These are phyloP conservation scores for Trifolium dubium DNA, from an alignment of 306 rosid genomes.

Conservation along the genomic window DNA sequence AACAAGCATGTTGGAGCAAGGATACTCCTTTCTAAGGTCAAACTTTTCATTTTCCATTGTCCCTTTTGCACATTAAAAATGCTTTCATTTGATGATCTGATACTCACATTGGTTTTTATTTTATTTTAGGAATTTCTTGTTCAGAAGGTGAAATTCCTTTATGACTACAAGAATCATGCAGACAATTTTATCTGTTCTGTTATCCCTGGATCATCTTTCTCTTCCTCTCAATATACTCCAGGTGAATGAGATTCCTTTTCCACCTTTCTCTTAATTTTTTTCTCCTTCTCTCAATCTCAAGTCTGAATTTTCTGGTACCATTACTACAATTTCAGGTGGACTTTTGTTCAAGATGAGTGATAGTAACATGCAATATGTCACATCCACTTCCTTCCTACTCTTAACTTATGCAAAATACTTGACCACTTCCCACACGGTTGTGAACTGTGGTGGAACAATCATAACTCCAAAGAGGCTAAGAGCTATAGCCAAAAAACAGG, in stretches of 20 bases:
- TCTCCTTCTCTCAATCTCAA: neutral
- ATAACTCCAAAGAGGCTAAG: slow-evolving; percentile 70
- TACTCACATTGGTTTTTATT: neutral
- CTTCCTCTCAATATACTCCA: slow-evolving; percentile 78
- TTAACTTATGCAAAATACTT: slow-evolving; percentile 85
- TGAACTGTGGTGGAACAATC: slow-evolving; percentile 67
- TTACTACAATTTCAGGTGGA: slow-evolving; percentile 68
- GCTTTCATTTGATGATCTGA: neutral
- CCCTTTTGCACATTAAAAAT: neutral
- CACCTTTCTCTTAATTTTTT: neutral
- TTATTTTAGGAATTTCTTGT: slow-evolving; percentile 75
- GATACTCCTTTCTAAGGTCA: slow-evolving; percentile 90
- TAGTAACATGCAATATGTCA: slow-evolving; percentile 91
- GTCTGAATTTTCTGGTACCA: slow-evolving; percentile 33
- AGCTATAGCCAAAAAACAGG: slow-evolving; percentile 83
- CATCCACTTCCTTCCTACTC: slow-evolving; percentile 86
- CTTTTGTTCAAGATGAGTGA: slow-evolving; percentile 87
- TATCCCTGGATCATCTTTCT: slow-evolving; percentile 62
- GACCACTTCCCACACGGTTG: slow-evolving; percentile 64
- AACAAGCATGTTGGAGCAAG: slow-evolving; percentile 95
- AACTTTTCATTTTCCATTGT: neutral
- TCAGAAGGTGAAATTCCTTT: slow-evolving; percentile 66
- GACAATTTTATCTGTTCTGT: slow-evolving; percentile 89
- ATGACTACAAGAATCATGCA: slow-evolving; percentile 90
- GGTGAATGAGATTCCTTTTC: slow-evolving; percentile 44